Evolutionary conservation across 805 yeast genomes (phyloP).

Genomic region (Sporopachydermia lactativora): DNA sequence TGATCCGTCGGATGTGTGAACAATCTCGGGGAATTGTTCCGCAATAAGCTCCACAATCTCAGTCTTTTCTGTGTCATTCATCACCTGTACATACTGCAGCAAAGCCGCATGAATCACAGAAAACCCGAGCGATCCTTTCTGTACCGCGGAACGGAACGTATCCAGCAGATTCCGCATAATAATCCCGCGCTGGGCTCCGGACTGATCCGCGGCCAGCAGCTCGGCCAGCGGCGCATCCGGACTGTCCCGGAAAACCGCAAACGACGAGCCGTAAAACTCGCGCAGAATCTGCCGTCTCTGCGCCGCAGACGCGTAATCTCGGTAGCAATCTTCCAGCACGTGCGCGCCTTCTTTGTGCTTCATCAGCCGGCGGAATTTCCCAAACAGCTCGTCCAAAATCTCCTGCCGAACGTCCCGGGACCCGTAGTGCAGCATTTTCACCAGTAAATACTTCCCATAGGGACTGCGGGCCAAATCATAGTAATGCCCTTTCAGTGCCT

Average conservation of each 20-base stretch:
- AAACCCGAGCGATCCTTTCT: conserved; percentile 93
- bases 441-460: conserved; percentile 83
- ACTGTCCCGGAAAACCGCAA: conserved; percentile 74
- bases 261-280: conserved; percentile 95
- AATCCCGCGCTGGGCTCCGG: conserved; percentile 64
- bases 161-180: conserved; percentile 64
- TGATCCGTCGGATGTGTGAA: conserved; percentile 89
- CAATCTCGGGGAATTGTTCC: conserved; percentile 88
- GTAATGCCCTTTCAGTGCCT: conserved; percentile 58
- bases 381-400: conserved; percentile 77
- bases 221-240: conserved; percentile 55
- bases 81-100: conserved; percentile 71
- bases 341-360: conserved; percentile 97
- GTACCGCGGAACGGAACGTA: conserved; percentile 81
- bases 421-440: conserved; percentile 87
- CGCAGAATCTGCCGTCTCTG: conserved; percentile 85
- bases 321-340: conserved; percentile 86
- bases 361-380: conserved; percentile 81
- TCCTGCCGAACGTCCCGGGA: conserved; percentile 62
- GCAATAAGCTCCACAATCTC: conserved; percentile 72
- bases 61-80: conserved; percentile 53
- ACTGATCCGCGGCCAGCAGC: conserved; percentile 37
- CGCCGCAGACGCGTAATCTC: conserved; percentile 68
- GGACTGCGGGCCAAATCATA: conserved; percentile 80
- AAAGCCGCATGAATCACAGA: conserved; percentile 92